Conservation (phyloP, 352 stramenopile genomes). For the Phytophthora constricta region DNA sequence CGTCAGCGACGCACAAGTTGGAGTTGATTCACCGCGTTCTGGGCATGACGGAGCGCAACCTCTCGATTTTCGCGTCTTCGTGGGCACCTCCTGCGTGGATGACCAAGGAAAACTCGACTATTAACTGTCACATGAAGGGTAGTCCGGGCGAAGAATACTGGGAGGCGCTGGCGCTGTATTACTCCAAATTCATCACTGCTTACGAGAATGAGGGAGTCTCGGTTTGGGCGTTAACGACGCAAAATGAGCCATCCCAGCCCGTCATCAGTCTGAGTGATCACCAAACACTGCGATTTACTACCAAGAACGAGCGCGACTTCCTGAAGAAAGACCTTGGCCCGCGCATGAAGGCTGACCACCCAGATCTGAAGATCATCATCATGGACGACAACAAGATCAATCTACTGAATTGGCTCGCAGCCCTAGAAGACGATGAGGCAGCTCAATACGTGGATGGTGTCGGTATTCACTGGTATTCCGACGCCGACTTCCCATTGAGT, state of each 20-base stretch:
- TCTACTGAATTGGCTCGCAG: constrained; percentile 43
- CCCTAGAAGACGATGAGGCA: constrained; percentile 44
- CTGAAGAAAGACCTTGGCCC: constrained; percentile 76
- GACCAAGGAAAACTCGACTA: constrained; percentile 62
- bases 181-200: constrained; percentile 79
- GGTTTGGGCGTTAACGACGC: constrained; percentile 76
- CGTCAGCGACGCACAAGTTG: constrained; percentile 43
- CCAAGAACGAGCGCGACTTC: constrained; percentile 53
- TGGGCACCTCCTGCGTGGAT: constrained; percentile 86
- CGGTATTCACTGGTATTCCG: constrained; percentile 84
- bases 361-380: constrained; percentile 76
- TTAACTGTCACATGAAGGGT: constrained; percentile 56
- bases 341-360: constrained; percentile 63
- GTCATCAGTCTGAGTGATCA: constrained; percentile 45
- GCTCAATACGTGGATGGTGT: constrained; percentile 79
- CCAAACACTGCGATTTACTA: constrained; percentile 51
- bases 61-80: constrained; percentile 73
- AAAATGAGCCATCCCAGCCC: constrained; percentile 75
- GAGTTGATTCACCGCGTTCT: constrained; percentile 47
- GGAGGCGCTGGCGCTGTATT: constrained; percentile 76
- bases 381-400: constrained; percentile 80
- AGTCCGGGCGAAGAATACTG: constrained; percentile 52
- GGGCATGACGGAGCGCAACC: constrained; percentile 30
- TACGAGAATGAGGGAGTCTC: constrained; percentile 64
- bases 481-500: constrained; percentile 46